These are phyloP conservation scores for Xylariaceae sp. DNA, from an alignment of 2,329 filamentous ascomycete genomes.

Conservation along the genomic window DNA sequence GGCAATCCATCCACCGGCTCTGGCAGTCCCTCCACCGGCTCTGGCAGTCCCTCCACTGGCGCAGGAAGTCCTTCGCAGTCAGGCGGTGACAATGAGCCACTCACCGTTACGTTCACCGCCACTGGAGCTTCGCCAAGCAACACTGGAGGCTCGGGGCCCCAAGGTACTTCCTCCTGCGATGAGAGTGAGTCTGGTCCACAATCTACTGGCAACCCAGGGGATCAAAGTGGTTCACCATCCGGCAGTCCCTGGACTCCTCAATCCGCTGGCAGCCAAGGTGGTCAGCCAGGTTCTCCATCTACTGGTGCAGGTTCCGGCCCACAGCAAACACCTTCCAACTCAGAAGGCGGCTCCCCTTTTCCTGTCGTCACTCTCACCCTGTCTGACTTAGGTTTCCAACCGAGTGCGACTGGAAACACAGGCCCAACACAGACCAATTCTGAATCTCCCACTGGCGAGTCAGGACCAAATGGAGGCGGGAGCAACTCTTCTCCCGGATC, in stretches of 20 bases:
- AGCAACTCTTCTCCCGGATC: conserved; percentile 10
- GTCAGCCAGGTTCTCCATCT: conserved; percentile 15
- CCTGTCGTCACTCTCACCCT: conserved; percentile 24
- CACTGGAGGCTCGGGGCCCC: not conserved
- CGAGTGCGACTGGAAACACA: conserved; percentile 4
- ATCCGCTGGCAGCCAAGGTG: conserved; percentile 6
- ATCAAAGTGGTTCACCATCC: not conserved
- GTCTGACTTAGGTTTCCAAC: conserved; percentile 14
- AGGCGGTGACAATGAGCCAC: conserved; percentile 13
- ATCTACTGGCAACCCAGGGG: not conserved
- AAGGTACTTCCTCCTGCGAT: not conserved
- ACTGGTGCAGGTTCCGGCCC: conserved; percentile 2
- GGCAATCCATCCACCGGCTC: conserved; percentile 3
- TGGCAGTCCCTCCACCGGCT: conserved; percentile 3
- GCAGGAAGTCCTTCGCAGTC: conserved; percentile 6
- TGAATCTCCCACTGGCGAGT: not conserved
- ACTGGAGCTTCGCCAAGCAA: conserved; percentile 1
- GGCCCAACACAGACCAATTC: conserved; percentile 9
- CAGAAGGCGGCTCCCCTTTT: conserved; percentile 13
- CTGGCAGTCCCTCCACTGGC: conserved; percentile 4
- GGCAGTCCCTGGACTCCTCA: conserved; percentile 8
- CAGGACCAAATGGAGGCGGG: conserved; percentile 2
- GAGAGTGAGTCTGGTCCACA: not conserved
- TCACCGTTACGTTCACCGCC: conserved; percentile 11
- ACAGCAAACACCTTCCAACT: not conserved